Conservation (phyloP, 2,329 filamentous ascomycete species). For the Bertia moriformis region DNA sequence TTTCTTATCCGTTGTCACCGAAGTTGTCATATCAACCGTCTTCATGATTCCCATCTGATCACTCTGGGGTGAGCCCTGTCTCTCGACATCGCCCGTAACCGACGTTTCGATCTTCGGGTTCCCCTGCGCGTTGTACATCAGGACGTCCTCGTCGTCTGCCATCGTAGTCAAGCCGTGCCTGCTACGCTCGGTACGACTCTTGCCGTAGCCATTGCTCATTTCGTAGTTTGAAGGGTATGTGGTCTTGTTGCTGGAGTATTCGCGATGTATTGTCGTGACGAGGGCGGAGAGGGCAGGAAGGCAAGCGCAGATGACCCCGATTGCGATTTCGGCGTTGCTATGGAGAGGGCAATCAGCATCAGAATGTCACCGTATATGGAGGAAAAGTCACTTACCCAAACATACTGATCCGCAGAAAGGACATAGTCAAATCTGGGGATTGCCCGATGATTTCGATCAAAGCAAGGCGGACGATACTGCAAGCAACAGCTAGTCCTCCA, state of each 20-base stretch:
- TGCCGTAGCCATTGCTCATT: slow-evolving; percentile 7
- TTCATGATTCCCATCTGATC: slow-evolving; percentile 11
- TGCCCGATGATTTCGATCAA: slow-evolving; percentile 15
- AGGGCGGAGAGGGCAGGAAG: slow-evolving; percentile 13
- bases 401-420: slow-evolving; percentile 18
- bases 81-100: slow-evolving; percentile 7
- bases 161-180: background rate
- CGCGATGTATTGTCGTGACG: slow-evolving; percentile 3
- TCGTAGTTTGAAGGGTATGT: slow-evolving; percentile 9
- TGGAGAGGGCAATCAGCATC: too few relatives aligned
- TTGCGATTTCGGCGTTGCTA: slow-evolving; percentile 19
- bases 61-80: background rate
- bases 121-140: slow-evolving; percentile 11
- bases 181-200: slow-evolving; percentile 1
- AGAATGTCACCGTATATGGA: background rate
- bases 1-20: slow-evolving; percentile 4
- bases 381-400: slow-evolving; percentile 16
- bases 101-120: slow-evolving; percentile 12
- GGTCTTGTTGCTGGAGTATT: slow-evolving; percentile 11
- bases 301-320: slow-evolving; percentile 20
- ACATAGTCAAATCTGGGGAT: slow-evolving; percentile 14
- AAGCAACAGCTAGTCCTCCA: slow-evolving; percentile 19
- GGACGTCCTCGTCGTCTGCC: slow-evolving; percentile 11
- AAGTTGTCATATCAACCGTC: slow-evolving; percentile 12
- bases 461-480: slow-evolving; percentile 19